Evolutionary conservation across 2,329 filamentous ascomycete genomes (phyloP).

Genomic region (Aulographum hederae): DNA sequence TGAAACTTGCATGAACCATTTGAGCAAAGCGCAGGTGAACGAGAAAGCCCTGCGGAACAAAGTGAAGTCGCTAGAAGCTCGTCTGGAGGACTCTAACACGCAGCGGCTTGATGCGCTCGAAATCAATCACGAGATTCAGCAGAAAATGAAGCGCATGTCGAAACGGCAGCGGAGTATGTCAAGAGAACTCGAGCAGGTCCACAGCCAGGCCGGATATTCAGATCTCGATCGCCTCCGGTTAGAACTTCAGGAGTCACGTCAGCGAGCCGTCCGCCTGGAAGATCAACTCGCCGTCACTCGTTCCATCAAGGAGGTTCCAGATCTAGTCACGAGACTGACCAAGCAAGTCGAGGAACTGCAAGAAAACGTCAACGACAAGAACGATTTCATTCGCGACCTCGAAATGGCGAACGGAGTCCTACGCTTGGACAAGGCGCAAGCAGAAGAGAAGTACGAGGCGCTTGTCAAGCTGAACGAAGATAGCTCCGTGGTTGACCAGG

Average conservation of each 20-base stretch:
- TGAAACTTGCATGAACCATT: conserved; percentile 1
- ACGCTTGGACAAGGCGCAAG: background rate
- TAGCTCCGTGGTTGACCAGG: background rate
- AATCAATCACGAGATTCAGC: conserved; percentile 14
- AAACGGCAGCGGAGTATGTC: too few species aligned
- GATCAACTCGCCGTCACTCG: background rate
- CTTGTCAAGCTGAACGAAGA: background rate
- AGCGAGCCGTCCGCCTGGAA: background rate
- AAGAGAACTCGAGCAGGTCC: background rate
- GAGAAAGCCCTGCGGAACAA: conserved; percentile 3
- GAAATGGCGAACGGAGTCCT: background rate
- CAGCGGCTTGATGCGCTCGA: conserved; percentile 20
- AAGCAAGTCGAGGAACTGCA: background rate
- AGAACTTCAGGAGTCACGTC: background rate
- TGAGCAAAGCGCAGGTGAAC: conserved; percentile 1
- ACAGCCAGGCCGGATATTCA: background rate
- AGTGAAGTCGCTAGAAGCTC: conserved; percentile 10
- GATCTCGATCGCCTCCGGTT: background rate
- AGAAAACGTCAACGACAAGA: background rate
- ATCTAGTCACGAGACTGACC: background rate
- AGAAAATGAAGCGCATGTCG: conserved; percentile 11
- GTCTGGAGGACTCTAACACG: conserved; percentile 20
- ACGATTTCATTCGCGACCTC: background rate
- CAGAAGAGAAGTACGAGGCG: background rate
- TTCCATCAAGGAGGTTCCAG: too few species aligned